Evolutionary conservation across 768 basidiomycete species (phyloP), one percentile per base, ranked within the genome.

Genomic region (Lactifluus echinatus): DNA sequence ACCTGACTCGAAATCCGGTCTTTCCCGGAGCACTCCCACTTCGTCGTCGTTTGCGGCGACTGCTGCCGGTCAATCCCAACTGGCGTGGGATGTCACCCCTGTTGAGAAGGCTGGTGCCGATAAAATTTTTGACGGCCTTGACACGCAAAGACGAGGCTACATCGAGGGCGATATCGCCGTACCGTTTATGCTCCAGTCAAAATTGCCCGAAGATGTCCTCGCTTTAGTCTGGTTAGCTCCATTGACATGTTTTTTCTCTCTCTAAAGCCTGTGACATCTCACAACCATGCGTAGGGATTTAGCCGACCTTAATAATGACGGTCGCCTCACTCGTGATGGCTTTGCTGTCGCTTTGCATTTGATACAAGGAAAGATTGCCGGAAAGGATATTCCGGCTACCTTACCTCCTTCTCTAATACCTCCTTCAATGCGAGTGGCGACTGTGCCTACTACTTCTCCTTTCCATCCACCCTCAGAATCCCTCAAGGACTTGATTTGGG

Each of bases 311-410:
- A 82, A 87, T 60, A 87, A 86, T 50, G 87, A 95, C 55, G 96
- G 96, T 2, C 80, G 77, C 53, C 76, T 99, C 47, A 93, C 85
- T 3, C 79, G 84, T 51, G 94, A 97, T 48, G 91, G 93, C 14
- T 98, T 99, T 70, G 95, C 96, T 8, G 86, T 98, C 44, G 96
- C 93, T 3, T 83, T 94, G 83, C 82, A 95, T 71, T 79, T 99
- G 34, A 97, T 99, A 65, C 89, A 90, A 70, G 80, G 79, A 66
- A 92, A 86, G 69, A 72, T 96, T 8, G 76, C 80, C 7, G 93
- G 95, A 17, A 82, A 81, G 60, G 85, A 88, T 2, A 71, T 96
- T 44, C 91, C 92, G 0, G 65, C 75, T 0, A 67, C 71, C n/a
- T 74, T 99, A 28, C 91, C 93, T 4, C 71, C 70, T 36, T 79